Evolutionary conservation across 805 yeast species (phyloP), one percentile per base, ranked within the genome.

Genomic region (Vanderwaltozyma polyspora): DNA sequence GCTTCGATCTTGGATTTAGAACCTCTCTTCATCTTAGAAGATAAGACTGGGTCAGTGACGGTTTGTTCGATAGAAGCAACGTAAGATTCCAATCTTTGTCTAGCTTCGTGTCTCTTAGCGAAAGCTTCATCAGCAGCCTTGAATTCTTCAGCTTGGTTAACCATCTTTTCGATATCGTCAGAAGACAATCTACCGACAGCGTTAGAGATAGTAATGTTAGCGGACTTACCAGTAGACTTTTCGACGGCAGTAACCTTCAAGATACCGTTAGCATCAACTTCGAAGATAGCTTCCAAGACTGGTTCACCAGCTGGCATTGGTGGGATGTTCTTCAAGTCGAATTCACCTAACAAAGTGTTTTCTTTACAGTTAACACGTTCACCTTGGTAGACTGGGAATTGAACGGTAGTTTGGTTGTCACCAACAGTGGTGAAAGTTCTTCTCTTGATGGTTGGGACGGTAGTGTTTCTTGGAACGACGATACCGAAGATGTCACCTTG

Each of bases 71-170:
- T 83, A 52, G 93, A 78, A 57, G 94, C 75, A 64, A 91, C 94
- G 81, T 89, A 89, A 58, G 96, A 85, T 77, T 89, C 98, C 66
- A 89, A 81, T 76, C 86, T 87, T 75, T 89, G 96, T 76, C 87
- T 89, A 64, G 94, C 91, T 77, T 91, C 97, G 74, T 87, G 96
- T 67, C 81, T 81, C 87, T 87, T 89, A 70, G 97, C 93, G 82
- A 89, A 91, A 59, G 94, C 95, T 64, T 89, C 96, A 69, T 89
- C 98, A 57, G 94, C 83, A 62, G 89, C 74, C 84, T 89, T 89
- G 94, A 86, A 91, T 70, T 84, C 83, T 74, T 89, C 98, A 58
- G 97, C 97, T 64, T 91, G 96, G 69, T 75, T 74, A 63, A 89
- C 91, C 94, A 89, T 89, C 85, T 86, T 82, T 72, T 91, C 96